A percentile compares a stretch with the other conserved stretches of the same genome.
These are phyloP conservation scores for Plasmopara viticola DNA, from an alignment of 352 stramenopile genomes.

Conservation along the genomic window DNA sequence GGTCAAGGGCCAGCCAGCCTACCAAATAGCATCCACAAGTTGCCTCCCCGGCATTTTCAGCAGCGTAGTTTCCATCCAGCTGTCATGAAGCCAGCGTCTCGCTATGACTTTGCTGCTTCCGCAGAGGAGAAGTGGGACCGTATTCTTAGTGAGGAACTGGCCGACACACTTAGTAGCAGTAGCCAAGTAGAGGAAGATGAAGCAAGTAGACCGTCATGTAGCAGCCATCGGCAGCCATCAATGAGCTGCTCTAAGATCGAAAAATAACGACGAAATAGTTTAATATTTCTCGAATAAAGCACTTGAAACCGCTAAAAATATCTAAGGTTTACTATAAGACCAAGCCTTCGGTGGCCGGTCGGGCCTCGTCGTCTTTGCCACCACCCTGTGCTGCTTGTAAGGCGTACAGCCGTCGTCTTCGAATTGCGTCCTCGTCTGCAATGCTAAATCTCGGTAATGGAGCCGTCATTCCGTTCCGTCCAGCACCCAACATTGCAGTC, in stretches of 20 bases:
- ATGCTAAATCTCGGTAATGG: slow-evolving; percentile 5
- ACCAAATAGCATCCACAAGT: background rate
- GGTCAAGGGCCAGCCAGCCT: slow-evolving; percentile 6
- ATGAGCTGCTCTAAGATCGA: background rate
- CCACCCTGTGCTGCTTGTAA: slow-evolving; percentile 19
- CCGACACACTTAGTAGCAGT: slow-evolving; percentile 6
- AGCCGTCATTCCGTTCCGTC: slow-evolving; percentile 1
- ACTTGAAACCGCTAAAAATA: too few relatives aligned
- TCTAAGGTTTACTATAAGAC: slow-evolving; percentile 1
- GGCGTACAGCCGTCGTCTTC: slow-evolving; percentile 21
- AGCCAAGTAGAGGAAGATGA: slow-evolving; percentile 9
- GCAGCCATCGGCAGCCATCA: too few relatives aligned
- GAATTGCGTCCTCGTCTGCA: slow-evolving; percentile 16
- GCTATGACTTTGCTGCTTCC: slow-evolving; percentile 23
- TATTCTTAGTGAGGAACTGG: slow-evolving; percentile 42
- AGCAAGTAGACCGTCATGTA: background rate
- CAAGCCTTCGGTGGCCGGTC: slow-evolving; percentile 28
- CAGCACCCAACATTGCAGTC: background rate
- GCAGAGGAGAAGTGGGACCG: slow-evolving; percentile 74
- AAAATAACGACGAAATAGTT: background rate
- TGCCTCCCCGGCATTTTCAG: slow-evolving; percentile 9
- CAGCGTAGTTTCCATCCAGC: slow-evolving; percentile 11
- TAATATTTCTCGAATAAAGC: too few relatives aligned
- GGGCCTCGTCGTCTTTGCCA: slow-evolving; percentile 48
- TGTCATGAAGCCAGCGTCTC: background rate